Percentiles rank a stretch among this genome's conserved stretches.
Evolutionary conservation across 169 alveolate genomes (phyloP).

Genomic region (Cryptosporidium ryanae): DNA sequence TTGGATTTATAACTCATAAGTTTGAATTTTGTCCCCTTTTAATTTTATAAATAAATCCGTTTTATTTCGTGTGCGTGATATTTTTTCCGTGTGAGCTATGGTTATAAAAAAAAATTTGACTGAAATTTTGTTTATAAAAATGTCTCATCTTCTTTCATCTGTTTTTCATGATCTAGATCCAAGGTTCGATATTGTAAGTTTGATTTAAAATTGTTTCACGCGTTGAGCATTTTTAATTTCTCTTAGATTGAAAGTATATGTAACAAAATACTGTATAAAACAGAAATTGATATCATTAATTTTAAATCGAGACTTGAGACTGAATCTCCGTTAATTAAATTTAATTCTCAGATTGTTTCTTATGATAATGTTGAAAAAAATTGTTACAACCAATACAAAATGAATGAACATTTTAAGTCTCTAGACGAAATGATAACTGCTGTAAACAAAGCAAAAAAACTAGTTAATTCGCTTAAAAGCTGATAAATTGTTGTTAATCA

Average conservation of each 20-base stretch:
- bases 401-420: not conserved
- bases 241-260: slow-evolving; percentile 24
- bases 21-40: not conserved
- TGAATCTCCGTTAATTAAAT: too few species aligned
- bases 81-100: slow-evolving; percentile 16
- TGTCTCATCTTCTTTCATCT: slow-evolving; percentile 28
- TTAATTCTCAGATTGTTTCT: too few species aligned
- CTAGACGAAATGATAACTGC: slow-evolving; percentile 55
- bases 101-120: not conserved
- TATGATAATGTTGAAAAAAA: too few species aligned
- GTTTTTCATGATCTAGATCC: slow-evolving; percentile 44
- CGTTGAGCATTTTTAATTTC: not conserved
- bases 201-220: not conserved
- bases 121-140: not conserved
- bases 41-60: not conserved
- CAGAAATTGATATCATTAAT: too few species aligned
- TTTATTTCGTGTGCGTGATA: not conserved
- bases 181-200: slow-evolving; percentile 14
- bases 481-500: not conserved
- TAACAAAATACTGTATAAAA: slow-evolving; percentile 6
- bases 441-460: slow-evolving; percentile 39
- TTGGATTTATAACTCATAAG: not conserved
- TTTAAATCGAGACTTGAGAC: too few species aligned
- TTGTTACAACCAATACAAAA: too few species aligned
- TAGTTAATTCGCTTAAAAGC: slow-evolving; percentile 17